Evolutionary conservation across 169 alveolate species (phyloP), one percentile per base, ranked within the genome.

Genomic region (Eimeria acervulina): DNA sequence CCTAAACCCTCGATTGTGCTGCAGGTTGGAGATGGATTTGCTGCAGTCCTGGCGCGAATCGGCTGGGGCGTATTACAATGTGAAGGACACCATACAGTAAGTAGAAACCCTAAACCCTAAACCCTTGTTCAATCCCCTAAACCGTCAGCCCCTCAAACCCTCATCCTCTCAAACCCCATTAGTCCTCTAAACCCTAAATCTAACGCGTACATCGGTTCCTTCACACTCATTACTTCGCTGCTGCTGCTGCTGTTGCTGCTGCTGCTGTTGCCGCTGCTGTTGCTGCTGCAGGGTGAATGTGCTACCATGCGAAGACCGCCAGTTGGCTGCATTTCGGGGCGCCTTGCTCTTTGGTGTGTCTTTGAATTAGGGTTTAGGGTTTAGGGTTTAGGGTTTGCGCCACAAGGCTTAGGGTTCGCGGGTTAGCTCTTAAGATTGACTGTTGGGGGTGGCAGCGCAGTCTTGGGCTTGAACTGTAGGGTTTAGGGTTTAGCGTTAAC

Each of bases 301-400:
- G 88, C 85, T 68, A 28, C 87, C 80, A 26, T 89, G 87, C 15
- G 88, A 68, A 5, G 95, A 89, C 47, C 95, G 87, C 61, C 95
- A 70, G 95, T 51, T 89, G 17, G 95, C 95, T 1, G 95, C 87
- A 12, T 89, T 89, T 51, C 88, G 87, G 15, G 95, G 95, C 42
- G 95, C 95, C 55, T 89, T 76, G 17, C 70, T n/a, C 51, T 89
- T 89, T 68, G 95, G 95, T 89, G 47, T 10, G 95, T 33, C 88
- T 7, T 4, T 59, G 36, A 31, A 38, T 38, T 42, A 28, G 89
- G 68, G 89, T 78, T 78, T 78, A 40, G 55, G 55, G 66, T 42
- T 78, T 78, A 44, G 68, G 89, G 66, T 44, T 42, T 78, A 40
- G 88, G 66, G 88, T 42, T 78, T 72, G n/a, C 15, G 40, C 26